phyloP scores from a whole-genome alignment of 208 protist species.

The Acanthamoeba divionensis region DNA sequence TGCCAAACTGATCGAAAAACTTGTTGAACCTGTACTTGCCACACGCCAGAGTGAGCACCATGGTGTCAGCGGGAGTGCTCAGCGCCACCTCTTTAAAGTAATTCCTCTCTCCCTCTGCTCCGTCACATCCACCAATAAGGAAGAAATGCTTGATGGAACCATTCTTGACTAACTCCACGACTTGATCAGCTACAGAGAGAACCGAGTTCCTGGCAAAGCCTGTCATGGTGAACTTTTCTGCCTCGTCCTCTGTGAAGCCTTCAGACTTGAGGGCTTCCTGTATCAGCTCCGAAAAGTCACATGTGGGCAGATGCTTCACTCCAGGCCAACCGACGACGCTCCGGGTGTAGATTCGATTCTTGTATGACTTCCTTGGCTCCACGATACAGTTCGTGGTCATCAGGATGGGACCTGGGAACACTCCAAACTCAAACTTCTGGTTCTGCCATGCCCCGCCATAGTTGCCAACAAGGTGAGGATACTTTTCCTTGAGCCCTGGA shows the following conservation, averaged over 20 bases:
- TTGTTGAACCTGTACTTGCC: constrained; percentile 84
- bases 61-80: constrained; percentile 62
- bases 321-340: constrained; percentile 49
- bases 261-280: constrained; percentile 56
- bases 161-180: constrained; percentile 80
- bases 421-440: constrained; percentile 80
- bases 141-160: constrained; percentile 81
- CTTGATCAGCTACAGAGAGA: constrained; percentile 44
- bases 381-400: constrained; percentile 90
- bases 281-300: constrained; percentile 72
- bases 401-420: constrained; percentile 86
- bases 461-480: constrained; percentile 70
- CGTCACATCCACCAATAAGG: constrained; percentile 89
- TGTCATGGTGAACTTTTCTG: constrained; percentile 51
- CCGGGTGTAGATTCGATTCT: constrained; percentile 79
- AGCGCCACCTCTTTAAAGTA: constrained; percentile 81
- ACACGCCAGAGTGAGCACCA: constrained; percentile 85
- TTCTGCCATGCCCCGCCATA: constrained; percentile 78
- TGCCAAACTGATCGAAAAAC: constrained; percentile 64
- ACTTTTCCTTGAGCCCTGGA: constrained; percentile 77
- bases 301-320: constrained; percentile 59
- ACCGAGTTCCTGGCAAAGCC: constrained; percentile 71
- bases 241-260: constrained; percentile 62
- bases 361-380: constrained; percentile 73
- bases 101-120: constrained; percentile 71